Conservation (phyloP, 2,329 filamentous ascomycete species). For the Thyridium curvatum region DNA sequence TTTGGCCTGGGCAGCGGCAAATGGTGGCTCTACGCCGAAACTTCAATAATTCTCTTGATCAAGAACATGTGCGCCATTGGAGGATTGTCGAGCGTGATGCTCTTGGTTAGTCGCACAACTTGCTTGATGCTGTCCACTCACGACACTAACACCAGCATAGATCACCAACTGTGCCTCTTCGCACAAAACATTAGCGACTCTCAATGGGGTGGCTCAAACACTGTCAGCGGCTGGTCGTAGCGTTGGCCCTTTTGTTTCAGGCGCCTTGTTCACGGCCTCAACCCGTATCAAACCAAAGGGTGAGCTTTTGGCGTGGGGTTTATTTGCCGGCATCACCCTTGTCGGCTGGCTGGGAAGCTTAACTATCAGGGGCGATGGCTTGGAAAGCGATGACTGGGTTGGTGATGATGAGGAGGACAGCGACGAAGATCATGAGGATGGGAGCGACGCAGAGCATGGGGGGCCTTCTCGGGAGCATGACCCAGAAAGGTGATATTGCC, state of each 20-base stretch:
- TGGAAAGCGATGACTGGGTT: constrained; percentile 53
- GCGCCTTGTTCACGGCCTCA: constrained; percentile 76
- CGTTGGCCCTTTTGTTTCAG: constrained; percentile 81
- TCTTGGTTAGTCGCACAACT: constrained; percentile 57
- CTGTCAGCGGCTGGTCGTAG: constrained; percentile 86
- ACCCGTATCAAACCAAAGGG: constrained; percentile 70
- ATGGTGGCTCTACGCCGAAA: constrained; percentile 69
- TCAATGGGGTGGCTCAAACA: constrained; percentile 92
- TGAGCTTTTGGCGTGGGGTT: constrained; percentile 76
- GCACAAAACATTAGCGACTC: constrained; percentile 74
- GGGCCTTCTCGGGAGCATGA: constrained; percentile 2
- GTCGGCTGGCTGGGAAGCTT: constrained; percentile 75
- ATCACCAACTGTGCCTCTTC: constrained; percentile 92
- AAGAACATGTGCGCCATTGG: constrained; percentile 90
- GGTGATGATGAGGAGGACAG: constrained; percentile 23
- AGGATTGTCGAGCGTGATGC: constrained; percentile 80
- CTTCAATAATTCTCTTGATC: constrained; percentile 74
- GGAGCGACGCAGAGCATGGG: neutral
- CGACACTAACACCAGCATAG: constrained; percentile 30
- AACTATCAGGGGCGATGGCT: constrained; percentile 59
- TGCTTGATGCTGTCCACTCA: neutral
- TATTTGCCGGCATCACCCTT: constrained; percentile 80
- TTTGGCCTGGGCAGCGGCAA: constrained; percentile 57
- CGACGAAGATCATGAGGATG: constrained; percentile 10
- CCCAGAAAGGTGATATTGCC: neutral